Base-by-base conservation (phyloP, 306 rosid species). In the Notholithocarpus densiflorus region DNA sequence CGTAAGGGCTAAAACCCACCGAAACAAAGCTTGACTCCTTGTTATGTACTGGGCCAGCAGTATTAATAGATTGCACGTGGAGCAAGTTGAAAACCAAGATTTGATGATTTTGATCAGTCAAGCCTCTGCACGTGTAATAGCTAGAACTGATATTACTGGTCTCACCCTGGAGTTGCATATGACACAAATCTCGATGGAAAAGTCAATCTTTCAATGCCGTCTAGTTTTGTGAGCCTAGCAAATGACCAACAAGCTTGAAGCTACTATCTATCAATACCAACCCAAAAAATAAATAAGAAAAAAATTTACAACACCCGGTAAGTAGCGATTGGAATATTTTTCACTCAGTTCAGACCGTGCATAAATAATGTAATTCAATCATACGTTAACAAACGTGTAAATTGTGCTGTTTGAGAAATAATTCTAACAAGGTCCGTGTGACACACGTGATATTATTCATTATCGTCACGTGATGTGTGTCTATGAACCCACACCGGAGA, bases 91-190 rank as follows among this genome's bases (percentile, higher is more conserved):
- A 75, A 57, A 52, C 18, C 66, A 6, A 51, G 32, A 73, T 31
- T 72, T 23, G 62, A 5, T 66, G 65, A 43, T 8, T n/a, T 51
- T 7, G 68, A 48, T 77, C 34, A 74, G 76, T 55, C 54, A 27
- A 66, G 72, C 32, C 32, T 0, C 45, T 31, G 71, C 93, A 87
- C 91, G 91, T 87, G 93, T 78, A 78, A 34, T 57, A 40, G 45
- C 21, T 56, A 45, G 71, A 73, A 61, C 45, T 40, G 37, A 61
- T 57, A 43, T 53, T 68, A 18, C 72, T 14, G 32, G 32, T n/a
- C 55, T 48, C 73, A 71, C 31, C 20, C 26, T 48, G 64, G 68
- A 64, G 53, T 81, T 71, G 81, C 17, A 27, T 26, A 17, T 5
- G 4, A 23, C 77, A 75, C 83, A 81, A 76, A 81, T 70, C 76